Evolutionary conservation across 495 filamentous ascomycete genomes (phyloP).

Genomic region (Echria macrotheca): DNA sequence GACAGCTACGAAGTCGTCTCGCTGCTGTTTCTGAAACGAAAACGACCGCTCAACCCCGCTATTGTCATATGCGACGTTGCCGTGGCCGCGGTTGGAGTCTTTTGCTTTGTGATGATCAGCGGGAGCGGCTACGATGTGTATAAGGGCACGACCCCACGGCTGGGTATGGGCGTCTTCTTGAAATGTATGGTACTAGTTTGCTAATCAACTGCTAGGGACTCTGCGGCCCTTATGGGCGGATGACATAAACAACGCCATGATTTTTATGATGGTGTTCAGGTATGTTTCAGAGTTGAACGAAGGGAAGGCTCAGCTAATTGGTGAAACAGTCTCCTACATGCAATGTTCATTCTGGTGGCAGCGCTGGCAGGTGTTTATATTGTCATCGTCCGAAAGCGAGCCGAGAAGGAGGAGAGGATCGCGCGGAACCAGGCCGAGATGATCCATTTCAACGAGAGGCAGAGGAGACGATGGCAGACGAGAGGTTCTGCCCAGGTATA

Average conservation of each 20-base stretch:
- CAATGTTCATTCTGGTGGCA: conserved; percentile 18
- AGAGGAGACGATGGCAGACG: neutral
- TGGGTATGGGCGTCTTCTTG: no score
- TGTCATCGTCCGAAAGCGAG: conserved; percentile 1
- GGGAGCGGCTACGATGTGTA: conserved; percentile 4
- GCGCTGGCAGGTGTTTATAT: conserved; percentile 13
- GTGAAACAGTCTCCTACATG: conserved; percentile 17
- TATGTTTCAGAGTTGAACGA: neutral
- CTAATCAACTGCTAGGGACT: no score
- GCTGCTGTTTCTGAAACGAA: conserved; percentile 12
- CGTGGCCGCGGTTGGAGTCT: conserved; percentile 15
- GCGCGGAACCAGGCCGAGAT: conserved; percentile 18
- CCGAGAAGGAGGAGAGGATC: neutral
- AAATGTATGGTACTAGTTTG: no score
- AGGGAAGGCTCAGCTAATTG: neutral
- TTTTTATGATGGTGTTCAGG: conserved; percentile 28
- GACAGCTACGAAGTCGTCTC: conserved; percentile 21
- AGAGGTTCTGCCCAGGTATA: neutral
- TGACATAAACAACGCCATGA: conserved; percentile 23
- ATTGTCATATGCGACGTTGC: conserved; percentile 17
- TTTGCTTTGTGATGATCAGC: conserved; percentile 24
- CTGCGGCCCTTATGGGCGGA: conserved; percentile 10
- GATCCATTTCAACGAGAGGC: conserved; percentile 17
- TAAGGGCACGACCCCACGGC: no score
- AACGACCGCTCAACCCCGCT: conserved; percentile 18